A percentile compares a stretch with the other conserved stretches of the same genome.
Conservation (phyloP, 208 protist genomes). For the Naegleria lovaniensis region DNA sequence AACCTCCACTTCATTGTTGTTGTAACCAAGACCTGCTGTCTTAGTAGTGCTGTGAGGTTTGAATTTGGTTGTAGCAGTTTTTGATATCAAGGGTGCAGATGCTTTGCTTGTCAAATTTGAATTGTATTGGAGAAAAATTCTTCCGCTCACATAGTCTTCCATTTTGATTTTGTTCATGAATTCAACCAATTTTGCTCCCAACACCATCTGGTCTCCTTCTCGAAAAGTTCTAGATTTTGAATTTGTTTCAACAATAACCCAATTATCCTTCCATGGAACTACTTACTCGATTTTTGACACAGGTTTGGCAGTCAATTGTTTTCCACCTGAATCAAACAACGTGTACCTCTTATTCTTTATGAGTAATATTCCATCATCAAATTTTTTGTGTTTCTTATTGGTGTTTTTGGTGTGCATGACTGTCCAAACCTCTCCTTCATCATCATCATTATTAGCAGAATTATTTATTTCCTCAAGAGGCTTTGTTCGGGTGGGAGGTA, state of each 20-base stretch:
- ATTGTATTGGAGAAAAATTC: background rate
- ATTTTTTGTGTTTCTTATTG: conserved; percentile 33
- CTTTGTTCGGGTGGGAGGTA: background rate
- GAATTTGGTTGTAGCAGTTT: background rate
- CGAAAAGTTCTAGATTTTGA: background rate
- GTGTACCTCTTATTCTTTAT: background rate
- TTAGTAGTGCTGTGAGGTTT: background rate
- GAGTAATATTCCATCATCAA: conserved; percentile 25
- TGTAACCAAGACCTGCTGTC: background rate
- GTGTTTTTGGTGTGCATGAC: conserved; percentile 22
- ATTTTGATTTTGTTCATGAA: background rate
- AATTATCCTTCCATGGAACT: background rate
- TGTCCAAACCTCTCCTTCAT: background rate
- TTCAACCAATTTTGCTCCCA: background rate
- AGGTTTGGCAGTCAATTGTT: background rate
- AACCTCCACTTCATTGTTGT: background rate
- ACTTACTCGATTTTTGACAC: background rate
- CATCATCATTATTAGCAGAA: background rate
- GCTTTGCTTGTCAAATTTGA: background rate
- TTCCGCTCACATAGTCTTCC: conserved; percentile 15
- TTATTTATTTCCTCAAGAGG: background rate
- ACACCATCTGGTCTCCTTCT: background rate
- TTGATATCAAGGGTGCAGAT: background rate
- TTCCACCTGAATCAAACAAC: conserved; percentile 15
- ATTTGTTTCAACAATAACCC: background rate